Base-by-base conservation (phyloP, 805 yeast genomes). In the Wickerhamomyces bovis region DNA sequence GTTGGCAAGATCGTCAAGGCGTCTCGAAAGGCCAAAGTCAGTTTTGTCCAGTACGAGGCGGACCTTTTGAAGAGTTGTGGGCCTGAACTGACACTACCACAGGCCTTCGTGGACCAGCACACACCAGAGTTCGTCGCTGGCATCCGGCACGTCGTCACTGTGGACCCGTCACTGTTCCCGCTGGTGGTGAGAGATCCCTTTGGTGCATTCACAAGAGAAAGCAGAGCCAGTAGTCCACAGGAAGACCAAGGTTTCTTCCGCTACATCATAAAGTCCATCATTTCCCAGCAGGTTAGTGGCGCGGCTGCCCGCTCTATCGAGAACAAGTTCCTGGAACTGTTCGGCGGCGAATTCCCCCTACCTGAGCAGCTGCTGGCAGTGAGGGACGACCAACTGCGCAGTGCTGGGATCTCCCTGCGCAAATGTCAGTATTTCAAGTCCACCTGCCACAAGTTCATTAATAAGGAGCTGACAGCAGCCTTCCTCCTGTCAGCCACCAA, bases 281-380 rank as follows among this genome's bases (percentile, higher is more conserved):
- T 85, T 3, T 74, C 84, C 0, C 94, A 86, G 61, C 94, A 85
- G 60, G 77, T 86, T 11, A 80, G 86, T 52, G 96, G 96, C 1
- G 74, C 78, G 0, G 95, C 97, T 1, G 96, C 97, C 0, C 62
- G 57, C 10, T 73, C 89, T 1, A 85, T 89, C 26, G 72, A 75
- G 47, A 49, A 51, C 11, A 74, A 76, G 53, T 74, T 86, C 46
- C 57, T 58, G 18, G 56, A 60, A 18, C 49, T 65, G 15, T 75
- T 67, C 50, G 67, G 55, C 13, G 66, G 54, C 25, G 66, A 56
- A 15, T 62, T 52, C 31, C 58, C 57, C 0, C 65, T 75, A 0
- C 83, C 92, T 0, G 57, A 64, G 26, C 66, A 67, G 31, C 70
- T 85, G 2, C 53, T 72, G 5, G 59, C 60, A 0, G 61, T 68